Conservation (phyloP, 495 filamentous ascomycete species). For the Venustampulla echinocandica region DNA sequence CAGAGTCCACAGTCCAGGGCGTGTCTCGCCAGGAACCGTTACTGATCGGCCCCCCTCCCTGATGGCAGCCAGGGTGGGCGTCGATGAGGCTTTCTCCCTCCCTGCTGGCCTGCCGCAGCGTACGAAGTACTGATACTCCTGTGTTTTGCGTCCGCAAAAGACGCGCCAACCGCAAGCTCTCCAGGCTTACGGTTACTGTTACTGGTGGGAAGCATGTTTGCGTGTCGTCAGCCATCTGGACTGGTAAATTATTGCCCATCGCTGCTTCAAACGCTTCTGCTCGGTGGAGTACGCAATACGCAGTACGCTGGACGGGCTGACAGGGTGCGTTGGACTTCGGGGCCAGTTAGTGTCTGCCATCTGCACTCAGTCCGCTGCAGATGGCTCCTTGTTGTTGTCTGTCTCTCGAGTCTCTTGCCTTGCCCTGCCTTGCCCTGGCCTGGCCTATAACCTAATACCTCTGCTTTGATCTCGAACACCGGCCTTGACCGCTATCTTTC, state of each 20-base stretch:
- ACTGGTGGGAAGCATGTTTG: background rate
- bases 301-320: background rate
- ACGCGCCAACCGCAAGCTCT: too few species aligned
- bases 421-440: too few species aligned
- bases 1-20: too few species aligned
- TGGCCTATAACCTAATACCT: too few species aligned
- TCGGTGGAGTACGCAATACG: background rate
- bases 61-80: background rate
- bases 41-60: background rate
- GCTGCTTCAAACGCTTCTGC: background rate
- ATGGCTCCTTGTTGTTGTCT: background rate
- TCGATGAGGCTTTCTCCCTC: background rate
- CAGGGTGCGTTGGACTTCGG: background rate
- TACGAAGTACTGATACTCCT: too few species aligned
- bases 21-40: constrained; percentile 6
- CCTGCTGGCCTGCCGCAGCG: background rate
- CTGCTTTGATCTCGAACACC: too few species aligned
- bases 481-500: background rate
- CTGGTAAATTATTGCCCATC: background rate
- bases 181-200: too few species aligned
- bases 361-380: background rate
- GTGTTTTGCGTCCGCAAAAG: too few species aligned
- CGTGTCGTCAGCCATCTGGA: background rate
- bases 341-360: background rate
- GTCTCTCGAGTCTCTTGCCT: background rate